phyloP scores from a whole-genome alignment of 495 filamentous ascomycete genomes.

The Neurospora sp. region DNA sequence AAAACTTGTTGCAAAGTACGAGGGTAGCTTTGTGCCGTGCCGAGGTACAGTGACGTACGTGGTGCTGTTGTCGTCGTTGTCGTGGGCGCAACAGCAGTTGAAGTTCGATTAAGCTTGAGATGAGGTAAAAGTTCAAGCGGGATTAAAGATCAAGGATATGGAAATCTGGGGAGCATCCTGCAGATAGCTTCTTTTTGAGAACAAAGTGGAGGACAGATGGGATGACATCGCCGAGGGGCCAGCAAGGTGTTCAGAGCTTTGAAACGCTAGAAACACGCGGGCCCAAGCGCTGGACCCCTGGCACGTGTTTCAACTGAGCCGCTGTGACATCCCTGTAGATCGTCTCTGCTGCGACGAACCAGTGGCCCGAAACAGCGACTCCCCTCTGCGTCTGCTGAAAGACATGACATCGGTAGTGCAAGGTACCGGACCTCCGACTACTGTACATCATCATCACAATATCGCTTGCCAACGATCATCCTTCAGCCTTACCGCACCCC shows the following conservation, averaged over 20 bases:
- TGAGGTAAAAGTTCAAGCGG: neutral
- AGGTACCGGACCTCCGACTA: neutral
- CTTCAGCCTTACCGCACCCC: neutral
- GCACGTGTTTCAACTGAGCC: slow-evolving; percentile 20
- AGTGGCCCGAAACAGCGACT: neutral
- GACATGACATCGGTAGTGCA: neutral
- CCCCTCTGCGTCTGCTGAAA: neutral
- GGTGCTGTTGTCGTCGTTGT: neutral
- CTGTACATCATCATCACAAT: neutral
- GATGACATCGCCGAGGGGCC: neutral
- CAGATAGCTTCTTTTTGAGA: neutral
- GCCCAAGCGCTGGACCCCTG: slow-evolving; percentile 20
- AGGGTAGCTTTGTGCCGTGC: neutral
- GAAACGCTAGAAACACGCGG: slow-evolving; percentile 22
- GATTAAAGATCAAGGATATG: neutral
- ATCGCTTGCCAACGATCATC: neutral
- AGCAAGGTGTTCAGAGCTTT: slow-evolving; percentile 5
- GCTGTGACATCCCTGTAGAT: neutral
- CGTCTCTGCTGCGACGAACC: neutral
- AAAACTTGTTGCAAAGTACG: neutral
- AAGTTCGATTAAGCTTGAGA: neutral
- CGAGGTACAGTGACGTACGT: neutral
- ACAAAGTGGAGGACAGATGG: neutral
- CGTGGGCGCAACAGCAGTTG: neutral
- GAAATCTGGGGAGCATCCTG: no score